Evolutionary conservation across 164 flowering plant genomes (phyloP), one percentile per base, ranked within the genome.

Genomic region (Echeveria elegans): DNA sequence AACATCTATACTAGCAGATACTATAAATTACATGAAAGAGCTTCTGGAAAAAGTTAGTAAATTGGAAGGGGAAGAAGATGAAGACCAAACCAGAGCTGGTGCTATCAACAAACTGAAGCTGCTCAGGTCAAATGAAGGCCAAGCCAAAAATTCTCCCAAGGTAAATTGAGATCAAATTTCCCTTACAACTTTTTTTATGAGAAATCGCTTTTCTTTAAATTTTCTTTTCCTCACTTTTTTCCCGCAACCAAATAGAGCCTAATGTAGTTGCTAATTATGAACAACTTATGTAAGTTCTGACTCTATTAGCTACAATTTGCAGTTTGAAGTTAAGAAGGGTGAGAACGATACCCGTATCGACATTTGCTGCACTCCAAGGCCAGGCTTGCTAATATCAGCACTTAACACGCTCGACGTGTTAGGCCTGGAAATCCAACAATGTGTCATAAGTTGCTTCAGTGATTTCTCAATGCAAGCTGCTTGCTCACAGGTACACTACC

Each of bases 1-100:
- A 72, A 92, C 98, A 52, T 86, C 98, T 21, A 92, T 92, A 61
- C 91, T 92, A 65, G 96, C 92, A 66, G 98, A 92, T 65, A 86
- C 98, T 10, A 92, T 92, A 61, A 90, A 88, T 64, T 92, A 92
- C 79, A 81, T 88, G 88, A 92, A 86, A 67, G 96, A 88, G 80
- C 85, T 92, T 4, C 71, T 85, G 15, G 87, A 86, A 28, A 88
- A 78, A 69, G 87, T 92, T 72, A 83, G 83, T 62, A 78, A 67
- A 32, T 64, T 88, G 73, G 82, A 88, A 63, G 88, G 82, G 60
- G 80, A 73, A 62, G 85, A 79, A 56, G 84, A 79, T 58, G 69
- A 71, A 19, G 79, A 76, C 66, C 34, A 75, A 53, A 68, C 34
- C 58, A 79, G 72, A 14, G 59, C 77, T 24, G 70, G 76, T 65